phyloP scores from a whole-genome alignment of 352 stramenopile species.

The Globisporangium parvum region DNA sequence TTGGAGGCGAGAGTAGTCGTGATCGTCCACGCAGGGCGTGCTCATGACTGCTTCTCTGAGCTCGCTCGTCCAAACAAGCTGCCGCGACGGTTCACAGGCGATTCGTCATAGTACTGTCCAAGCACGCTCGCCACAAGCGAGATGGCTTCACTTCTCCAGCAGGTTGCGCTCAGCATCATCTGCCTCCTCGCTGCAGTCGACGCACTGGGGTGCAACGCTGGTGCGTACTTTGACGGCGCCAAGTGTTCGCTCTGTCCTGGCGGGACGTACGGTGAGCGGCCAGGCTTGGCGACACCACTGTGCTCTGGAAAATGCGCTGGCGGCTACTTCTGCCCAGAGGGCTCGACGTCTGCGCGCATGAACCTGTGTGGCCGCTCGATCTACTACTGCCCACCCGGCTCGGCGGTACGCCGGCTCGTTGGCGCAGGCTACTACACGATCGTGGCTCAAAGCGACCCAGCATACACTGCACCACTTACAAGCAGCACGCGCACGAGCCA shows the following conservation, averaged over 20 bases:
- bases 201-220: conserved; percentile 33
- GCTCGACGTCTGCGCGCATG: conserved; percentile 47
- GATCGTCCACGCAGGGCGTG: background rate
- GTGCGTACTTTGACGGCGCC: conserved; percentile 34
- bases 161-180: background rate
- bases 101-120: too few relatives aligned
- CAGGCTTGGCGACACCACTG: conserved; percentile 25
- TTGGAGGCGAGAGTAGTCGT: background rate
- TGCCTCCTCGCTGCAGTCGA: background rate
- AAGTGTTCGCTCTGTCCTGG: conserved; percentile 42
- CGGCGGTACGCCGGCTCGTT: conserved; percentile 30
- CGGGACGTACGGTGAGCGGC: conserved; percentile 33
- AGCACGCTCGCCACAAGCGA: background rate
- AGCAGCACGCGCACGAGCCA: background rate
- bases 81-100: too few relatives aligned
- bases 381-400: conserved; percentile 56
- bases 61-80: too few relatives aligned
- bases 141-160: background rate
- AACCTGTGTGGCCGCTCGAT: conserved; percentile 39
- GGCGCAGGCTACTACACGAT: conserved; percentile 52
- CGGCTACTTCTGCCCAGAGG: conserved; percentile 53
- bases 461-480: background rate
- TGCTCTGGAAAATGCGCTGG: conserved; percentile 46
- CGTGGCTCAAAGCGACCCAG: conserved; percentile 16
- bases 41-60: too few relatives aligned